phyloP scores from a whole-genome alignment of 306 rosid genomes.

The Corylus heterophylla region DNA sequence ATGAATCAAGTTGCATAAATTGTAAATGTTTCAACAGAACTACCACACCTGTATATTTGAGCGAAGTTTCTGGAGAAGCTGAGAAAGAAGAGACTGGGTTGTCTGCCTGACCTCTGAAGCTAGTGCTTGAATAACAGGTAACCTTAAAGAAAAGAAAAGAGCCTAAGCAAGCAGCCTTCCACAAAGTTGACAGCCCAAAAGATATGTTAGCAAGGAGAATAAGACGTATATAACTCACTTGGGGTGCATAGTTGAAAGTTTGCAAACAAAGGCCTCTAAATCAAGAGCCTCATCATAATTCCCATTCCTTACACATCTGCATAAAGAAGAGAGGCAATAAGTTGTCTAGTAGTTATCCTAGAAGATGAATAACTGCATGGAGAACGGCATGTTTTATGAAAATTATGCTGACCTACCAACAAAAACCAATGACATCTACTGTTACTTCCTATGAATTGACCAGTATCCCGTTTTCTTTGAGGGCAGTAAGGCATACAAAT shows the following conservation, averaged over 20 bases:
- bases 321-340: constrained; percentile 23
- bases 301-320: constrained; percentile 96
- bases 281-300: constrained; percentile 97
- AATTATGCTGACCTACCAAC: not conserved
- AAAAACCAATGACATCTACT: not conserved
- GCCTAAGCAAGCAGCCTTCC: constrained; percentile 24
- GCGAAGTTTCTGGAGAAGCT: constrained; percentile 96
- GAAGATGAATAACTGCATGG: not conserved
- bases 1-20: constrained; percentile 22
- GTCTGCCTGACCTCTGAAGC: constrained; percentile 87
- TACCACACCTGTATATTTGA: constrained; percentile 88
- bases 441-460: not conserved
- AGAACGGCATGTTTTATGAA: not conserved
- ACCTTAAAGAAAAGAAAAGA: constrained; percentile 34
- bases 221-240: constrained; percentile 50
- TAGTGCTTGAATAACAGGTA: constrained; percentile 83
- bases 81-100: constrained; percentile 95
- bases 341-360: constrained; percentile 9
- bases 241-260: constrained; percentile 96
- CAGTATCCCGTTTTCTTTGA: not conserved
- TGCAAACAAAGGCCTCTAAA: constrained; percentile 89
- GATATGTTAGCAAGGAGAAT: constrained; percentile 12
- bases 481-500: not conserved
- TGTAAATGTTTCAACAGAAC: constrained; percentile 10
- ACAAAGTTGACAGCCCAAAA: constrained; percentile 10